A percentile compares a stretch with the other conserved stretches of the same genome.
These are phyloP conservation scores for Mucor velutinosus DNA, from an alignment of 371 early-diverging fungal species.

Conservation along the genomic window DNA sequence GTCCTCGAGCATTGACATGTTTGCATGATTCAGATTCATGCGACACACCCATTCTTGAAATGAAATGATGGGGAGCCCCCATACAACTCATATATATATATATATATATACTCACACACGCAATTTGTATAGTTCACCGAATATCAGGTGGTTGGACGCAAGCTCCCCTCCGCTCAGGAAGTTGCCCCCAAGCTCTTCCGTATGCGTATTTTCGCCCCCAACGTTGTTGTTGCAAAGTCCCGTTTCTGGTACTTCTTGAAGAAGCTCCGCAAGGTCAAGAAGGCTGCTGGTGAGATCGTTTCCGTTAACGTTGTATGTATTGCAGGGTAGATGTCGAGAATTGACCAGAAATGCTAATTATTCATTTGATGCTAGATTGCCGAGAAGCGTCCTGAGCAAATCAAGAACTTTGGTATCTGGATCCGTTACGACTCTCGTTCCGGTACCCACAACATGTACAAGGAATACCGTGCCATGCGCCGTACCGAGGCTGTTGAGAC, in stretches of 20 bases:
- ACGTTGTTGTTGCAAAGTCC: conserved; percentile 98
- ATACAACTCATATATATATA: neutral
- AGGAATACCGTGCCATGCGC: conserved; percentile 99
- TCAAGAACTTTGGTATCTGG: conserved; percentile 99
- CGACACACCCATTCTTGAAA: neutral
- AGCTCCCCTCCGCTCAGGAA: conserved; percentile 93
- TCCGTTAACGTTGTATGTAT: conserved; percentile 87
- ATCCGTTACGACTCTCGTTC: conserved; percentile 99
- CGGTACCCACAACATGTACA: conserved; percentile 99
- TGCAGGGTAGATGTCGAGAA: neutral
- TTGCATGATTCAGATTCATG: neutral
- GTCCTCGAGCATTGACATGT: neutral
- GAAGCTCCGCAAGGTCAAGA: conserved; percentile 99
- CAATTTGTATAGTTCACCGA: conserved; percentile 59
- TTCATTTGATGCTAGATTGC: conserved; percentile 66
- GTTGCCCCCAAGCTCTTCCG: conserved; percentile 96
- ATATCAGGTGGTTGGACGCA: conserved; percentile 92
- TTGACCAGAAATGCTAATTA: neutral
- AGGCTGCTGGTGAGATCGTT: conserved; percentile 96
- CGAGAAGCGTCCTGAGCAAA: conserved; percentile 91
- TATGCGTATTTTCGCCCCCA: conserved; percentile 99
- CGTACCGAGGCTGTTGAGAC: conserved; percentile 94
- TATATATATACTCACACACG: neutral
- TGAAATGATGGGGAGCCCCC: neutral
- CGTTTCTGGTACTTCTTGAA: conserved; percentile 99